phyloP scores from a whole-genome alignment of 2,329 filamentous ascomycete species.

The Fusarium succisae region DNA sequence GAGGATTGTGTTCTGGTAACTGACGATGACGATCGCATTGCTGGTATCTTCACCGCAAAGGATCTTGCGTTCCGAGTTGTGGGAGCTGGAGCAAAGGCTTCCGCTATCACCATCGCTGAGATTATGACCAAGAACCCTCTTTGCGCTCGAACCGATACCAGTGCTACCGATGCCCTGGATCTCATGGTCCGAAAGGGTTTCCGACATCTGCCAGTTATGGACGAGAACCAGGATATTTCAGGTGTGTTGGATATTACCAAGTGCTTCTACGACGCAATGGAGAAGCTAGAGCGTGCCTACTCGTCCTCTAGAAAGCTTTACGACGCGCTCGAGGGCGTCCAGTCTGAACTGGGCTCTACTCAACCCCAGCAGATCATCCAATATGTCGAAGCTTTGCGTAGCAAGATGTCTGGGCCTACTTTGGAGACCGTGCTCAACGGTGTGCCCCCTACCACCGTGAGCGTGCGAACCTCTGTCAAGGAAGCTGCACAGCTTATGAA shows the following conservation, averaged over 20 bases:
- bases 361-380: constrained; percentile 99
- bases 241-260: constrained; percentile 99
- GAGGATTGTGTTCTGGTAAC: constrained; percentile 98
- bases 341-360: constrained; percentile 93
- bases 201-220: constrained; percentile 97
- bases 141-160: constrained; percentile 96
- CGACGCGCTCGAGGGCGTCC: constrained; percentile 95
- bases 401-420: constrained; percentile 98
- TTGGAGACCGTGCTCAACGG: constrained; percentile 94
- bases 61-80: constrained; percentile 98
- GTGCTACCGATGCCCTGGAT: constrained; percentile 95
- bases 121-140: constrained; percentile 99
- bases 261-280: constrained; percentile 99
- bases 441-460: constrained; percentile 91
- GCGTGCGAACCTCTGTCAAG: constrained; percentile 93
- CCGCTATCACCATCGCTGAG: constrained; percentile 90
- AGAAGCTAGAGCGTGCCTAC: constrained; percentile 97
- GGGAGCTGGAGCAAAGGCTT: constrained; percentile 87
- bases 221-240: constrained; percentile 99
- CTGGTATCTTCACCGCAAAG: constrained; percentile 98
- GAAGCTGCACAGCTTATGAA: constrained; percentile 97
- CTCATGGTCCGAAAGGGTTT: constrained; percentile 99
- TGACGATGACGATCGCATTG: constrained; percentile 96
- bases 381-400: constrained; percentile 93
- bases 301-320: constrained; percentile 98